A percentile compares a stretch with the other conserved stretches of the same genome.
phyloP scores from a whole-genome alignment of 768 basidiomycete genomes.

The Epithele typhae region DNA sequence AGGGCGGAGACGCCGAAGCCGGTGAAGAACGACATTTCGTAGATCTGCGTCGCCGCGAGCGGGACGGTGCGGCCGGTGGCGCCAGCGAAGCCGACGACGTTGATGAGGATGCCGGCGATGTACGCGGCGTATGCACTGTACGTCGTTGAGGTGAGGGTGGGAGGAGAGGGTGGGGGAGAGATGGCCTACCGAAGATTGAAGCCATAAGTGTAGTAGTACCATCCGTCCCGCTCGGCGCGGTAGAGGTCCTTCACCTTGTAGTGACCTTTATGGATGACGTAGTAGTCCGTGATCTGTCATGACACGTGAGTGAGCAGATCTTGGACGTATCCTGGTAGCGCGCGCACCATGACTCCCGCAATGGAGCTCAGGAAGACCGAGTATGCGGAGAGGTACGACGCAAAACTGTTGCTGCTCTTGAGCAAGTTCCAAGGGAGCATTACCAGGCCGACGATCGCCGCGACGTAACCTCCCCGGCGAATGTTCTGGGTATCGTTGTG shows the following conservation, averaged over 20 bases:
- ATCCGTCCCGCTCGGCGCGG: slow-evolving; percentile 45
- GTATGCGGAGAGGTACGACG: slow-evolving; percentile 79
- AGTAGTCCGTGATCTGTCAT: slow-evolving; percentile 71
- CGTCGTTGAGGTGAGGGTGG: background rate
- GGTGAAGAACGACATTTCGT: slow-evolving; percentile 80
- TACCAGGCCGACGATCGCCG: slow-evolving; percentile 70
- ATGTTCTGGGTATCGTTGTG: slow-evolving; percentile 62
- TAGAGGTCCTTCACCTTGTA: slow-evolving; percentile 74
- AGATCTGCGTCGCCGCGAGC: slow-evolving; percentile 65
- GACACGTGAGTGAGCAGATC: too few species aligned
- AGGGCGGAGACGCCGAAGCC: slow-evolving; percentile 68
- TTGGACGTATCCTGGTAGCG: background rate
- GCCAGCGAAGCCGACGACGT: slow-evolving; percentile 78
- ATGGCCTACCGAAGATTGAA: slow-evolving; percentile 64
- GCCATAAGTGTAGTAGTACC: slow-evolving; percentile 75
- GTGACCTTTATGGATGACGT: slow-evolving; percentile 63
- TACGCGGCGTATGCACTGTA: slow-evolving; percentile 62
- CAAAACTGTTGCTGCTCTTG: slow-evolving; percentile 69
- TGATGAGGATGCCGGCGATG: slow-evolving; percentile 72
- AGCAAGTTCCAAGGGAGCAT: slow-evolving; percentile 79
- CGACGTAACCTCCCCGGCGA: slow-evolving; percentile 78
- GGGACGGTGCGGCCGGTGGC: slow-evolving; percentile 64
- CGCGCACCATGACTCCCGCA: slow-evolving; percentile 71
- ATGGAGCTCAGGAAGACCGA: slow-evolving; percentile 80
- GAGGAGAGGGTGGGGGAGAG: background rate